Conservation (phyloP, 371 early-diverging fungal genomes). For the Actinomucor elegans region DNA sequence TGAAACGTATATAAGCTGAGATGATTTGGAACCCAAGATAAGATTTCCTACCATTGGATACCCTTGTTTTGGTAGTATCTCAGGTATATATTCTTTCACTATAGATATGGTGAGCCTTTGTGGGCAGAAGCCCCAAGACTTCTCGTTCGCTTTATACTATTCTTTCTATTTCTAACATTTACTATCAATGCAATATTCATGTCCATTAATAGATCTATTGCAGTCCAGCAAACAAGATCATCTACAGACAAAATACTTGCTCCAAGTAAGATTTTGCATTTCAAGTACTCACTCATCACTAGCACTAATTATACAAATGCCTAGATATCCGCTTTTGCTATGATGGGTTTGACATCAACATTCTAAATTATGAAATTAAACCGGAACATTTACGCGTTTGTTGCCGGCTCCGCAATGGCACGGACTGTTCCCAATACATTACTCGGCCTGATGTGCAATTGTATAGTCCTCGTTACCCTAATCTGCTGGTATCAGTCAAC, state of each 20-base stretch:
- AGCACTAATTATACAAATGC: slow-evolving; percentile 15
- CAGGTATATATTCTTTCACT: no score
- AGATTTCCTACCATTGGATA: no score
- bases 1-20: slow-evolving; percentile 20
- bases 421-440: not conserved
- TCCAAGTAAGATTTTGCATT: no score
- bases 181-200: slow-evolving; percentile 1
- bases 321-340: slow-evolving; percentile 38
- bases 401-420: slow-evolving; percentile 2
- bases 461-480: not conserved
- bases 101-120: slow-evolving; percentile 39
- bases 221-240: slow-evolving; percentile 14
- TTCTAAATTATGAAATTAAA: not conserved
- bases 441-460: not conserved
- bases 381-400: not conserved
- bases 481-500: not conserved
- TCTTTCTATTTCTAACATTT: slow-evolving; percentile 11
- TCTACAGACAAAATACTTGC: slow-evolving; percentile 8
- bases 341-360: slow-evolving; percentile 23
- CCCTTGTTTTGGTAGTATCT: no score
- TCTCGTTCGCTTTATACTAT: slow-evolving; percentile 12
- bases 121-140: slow-evolving; percentile 33
- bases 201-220: slow-evolving; percentile 12
- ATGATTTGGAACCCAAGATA: slow-evolving; percentile 31
- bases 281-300: no score